A percentile compares a stretch with the other conserved stretches of the same genome.
Evolutionary conservation across 306 rosid species (phyloP).

Genomic region (Cyclanthera cordifolia): DNA sequence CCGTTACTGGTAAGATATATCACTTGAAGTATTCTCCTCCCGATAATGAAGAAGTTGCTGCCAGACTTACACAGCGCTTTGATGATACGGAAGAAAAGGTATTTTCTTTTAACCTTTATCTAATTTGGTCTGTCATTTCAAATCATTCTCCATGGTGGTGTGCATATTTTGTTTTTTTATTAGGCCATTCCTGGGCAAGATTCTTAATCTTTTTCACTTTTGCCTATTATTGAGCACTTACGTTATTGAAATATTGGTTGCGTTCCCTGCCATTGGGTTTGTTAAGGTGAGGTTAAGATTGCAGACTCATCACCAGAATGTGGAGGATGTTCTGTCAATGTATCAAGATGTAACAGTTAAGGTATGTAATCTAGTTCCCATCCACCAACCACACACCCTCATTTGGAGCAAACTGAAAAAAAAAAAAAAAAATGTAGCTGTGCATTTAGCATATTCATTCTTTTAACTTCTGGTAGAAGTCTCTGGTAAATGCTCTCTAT

Average conservation of each 20-base stretch:
- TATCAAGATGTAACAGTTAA: constrained; percentile 47
- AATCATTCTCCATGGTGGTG: not conserved
- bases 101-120: constrained; percentile 7
- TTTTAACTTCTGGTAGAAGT: not conserved
- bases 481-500: not conserved
- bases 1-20: constrained; percentile 81
- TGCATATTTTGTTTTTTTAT: not conserved
- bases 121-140: constrained; percentile 2
- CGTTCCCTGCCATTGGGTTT: constrained; percentile 16
- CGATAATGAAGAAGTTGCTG: constrained; percentile 61
- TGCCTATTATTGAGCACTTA: not conserved
- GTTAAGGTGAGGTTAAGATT: constrained; percentile 69
- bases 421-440: not conserved
- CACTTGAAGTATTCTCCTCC: constrained; percentile 90
- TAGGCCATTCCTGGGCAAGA: not conserved
- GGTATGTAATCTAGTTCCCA: constrained; percentile 29
- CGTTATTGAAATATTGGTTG: not conserved
- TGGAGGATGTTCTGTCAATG: constrained; percentile 75
- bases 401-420: not conserved
- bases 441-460: not conserved
- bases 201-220: not conserved
- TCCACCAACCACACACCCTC: not conserved
- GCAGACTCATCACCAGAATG: constrained; percentile 79
- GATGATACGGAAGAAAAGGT: constrained; percentile 95
- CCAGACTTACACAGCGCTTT: constrained; percentile 86